These are phyloP conservation scores for Thalassiosira exigua DNA, from an alignment of 352 stramenopile species.

Conservation along the genomic window DNA sequence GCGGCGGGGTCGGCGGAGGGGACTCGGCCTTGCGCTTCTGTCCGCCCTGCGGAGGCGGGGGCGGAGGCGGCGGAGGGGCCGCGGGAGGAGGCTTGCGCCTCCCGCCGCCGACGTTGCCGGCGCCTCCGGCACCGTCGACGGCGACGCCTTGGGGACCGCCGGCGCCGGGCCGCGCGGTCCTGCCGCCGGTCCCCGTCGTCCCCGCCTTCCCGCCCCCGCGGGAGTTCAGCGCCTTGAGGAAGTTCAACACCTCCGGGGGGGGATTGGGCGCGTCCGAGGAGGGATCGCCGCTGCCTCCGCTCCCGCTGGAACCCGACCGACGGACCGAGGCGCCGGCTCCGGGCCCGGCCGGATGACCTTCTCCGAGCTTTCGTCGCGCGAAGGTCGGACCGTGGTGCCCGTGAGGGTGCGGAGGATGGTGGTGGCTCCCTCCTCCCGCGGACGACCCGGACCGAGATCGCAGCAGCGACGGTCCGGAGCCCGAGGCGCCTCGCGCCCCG, in stretches of 20 bases:
- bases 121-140: neutral
- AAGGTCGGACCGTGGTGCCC: no score
- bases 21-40: neutral
- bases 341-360: no score
- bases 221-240: conserved; percentile 21
- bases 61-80: no score
- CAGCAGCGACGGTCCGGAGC: neutral
- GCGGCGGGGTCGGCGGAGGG: neutral
- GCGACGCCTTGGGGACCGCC: neutral
- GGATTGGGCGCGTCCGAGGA: neutral
- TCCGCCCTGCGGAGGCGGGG: no score
- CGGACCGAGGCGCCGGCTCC: no score
- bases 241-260: conserved; percentile 21
- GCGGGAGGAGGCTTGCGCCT: no score
- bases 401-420: no score
- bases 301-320: no score
- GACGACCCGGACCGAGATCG: neutral
- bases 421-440: neutral
- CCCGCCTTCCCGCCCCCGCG: neutral
- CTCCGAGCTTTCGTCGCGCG: no score
- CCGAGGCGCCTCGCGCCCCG: neutral
- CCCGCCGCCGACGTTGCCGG: neutral
- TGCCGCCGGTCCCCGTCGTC: neutral
- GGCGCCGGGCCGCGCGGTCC: neutral
- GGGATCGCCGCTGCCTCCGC: neutral